A percentile compares a stretch with the other conserved stretches of the same genome.
phyloP scores from a whole-genome alignment of 768 basidiomycete species.

The Leccinum variicolor region DNA sequence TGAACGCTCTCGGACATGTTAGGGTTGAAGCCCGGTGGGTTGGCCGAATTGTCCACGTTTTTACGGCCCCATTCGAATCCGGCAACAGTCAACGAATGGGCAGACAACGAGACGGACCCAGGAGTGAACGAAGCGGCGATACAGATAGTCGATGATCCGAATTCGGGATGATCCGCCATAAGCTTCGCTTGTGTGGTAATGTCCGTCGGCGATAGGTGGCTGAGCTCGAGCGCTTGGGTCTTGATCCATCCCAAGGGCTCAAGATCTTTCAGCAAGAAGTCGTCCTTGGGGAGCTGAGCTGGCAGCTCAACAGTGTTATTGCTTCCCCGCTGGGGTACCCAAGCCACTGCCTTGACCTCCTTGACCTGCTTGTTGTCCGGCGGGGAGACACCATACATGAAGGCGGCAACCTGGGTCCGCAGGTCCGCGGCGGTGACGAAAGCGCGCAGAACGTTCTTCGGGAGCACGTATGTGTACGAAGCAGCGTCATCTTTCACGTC shows the following conservation, averaged over 20 bases:
- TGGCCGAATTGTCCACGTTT: conserved; percentile 80
- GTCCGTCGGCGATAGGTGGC: conserved; percentile 90
- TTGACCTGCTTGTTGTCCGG: conserved; percentile 98
- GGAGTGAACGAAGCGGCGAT: conserved; percentile 96
- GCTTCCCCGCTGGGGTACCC: conserved; percentile 96
- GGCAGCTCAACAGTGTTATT: conserved; percentile 95
- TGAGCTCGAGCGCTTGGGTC: conserved; percentile 90
- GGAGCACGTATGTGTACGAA: conserved; percentile 91
- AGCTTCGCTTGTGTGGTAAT: conserved; percentile 93
- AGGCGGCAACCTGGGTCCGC: conserved; percentile 93
- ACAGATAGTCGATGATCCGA: conserved; percentile 92
- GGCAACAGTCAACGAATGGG: conserved; percentile 84
- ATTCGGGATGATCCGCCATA: conserved; percentile 96
- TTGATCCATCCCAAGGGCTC: conserved; percentile 97
- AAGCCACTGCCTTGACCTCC: conserved; percentile 96
- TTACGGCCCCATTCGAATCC: conserved; percentile 99
- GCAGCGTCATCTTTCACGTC: conserved; percentile 98
- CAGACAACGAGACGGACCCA: conserved; percentile 92
- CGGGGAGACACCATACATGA: conserved; percentile 89
- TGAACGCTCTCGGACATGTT: conserved; percentile 97
- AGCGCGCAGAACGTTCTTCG: conserved; percentile 93
- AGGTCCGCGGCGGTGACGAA: conserved; percentile 93
- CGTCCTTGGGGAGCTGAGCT: conserved; percentile 85
- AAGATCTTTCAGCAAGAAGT: conserved; percentile 91
- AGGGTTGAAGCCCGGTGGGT: conserved; percentile 94